A percentile compares a stretch with the other conserved stretches of the same genome.
These are phyloP conservation scores for Zasmidium cellare DNA, from an alignment of 2,329 filamentous ascomycete genomes.

Conservation along the genomic window DNA sequence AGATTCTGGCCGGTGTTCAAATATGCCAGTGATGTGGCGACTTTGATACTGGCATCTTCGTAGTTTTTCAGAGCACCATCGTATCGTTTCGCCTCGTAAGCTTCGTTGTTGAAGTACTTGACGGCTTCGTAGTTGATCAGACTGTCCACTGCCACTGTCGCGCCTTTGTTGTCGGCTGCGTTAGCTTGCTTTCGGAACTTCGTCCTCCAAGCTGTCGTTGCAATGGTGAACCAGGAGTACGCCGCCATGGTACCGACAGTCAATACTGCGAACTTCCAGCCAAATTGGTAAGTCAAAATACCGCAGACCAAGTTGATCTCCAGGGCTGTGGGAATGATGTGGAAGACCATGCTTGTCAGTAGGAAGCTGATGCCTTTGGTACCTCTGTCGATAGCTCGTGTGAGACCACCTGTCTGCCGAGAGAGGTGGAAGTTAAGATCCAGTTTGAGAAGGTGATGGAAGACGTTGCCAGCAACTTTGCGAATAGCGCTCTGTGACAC, in stretches of 20 bases:
- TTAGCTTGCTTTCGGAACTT: conserved; percentile 95
- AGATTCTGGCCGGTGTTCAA: conserved; percentile 95
- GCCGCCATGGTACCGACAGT: conserved; percentile 88
- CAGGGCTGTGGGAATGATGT: conserved; percentile 87
- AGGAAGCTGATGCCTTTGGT: conserved; percentile 98
- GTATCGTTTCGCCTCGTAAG: conserved; percentile 87
- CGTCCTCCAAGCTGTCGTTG: conserved; percentile 94
- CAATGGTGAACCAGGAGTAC: conserved; percentile 95
- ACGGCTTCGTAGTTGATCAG: conserved; percentile 99
- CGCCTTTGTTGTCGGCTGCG: conserved; percentile 91
- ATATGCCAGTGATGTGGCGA: conserved; percentile 87
- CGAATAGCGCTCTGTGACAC: conserved; percentile 97
- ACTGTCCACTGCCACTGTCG: conserved; percentile 92
- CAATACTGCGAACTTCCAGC: conserved; percentile 85
- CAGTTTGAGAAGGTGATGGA: conserved; percentile 81
- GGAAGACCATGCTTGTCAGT: conserved; percentile 97
- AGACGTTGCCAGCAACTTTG: conserved; percentile 86
- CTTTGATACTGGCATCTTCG: conserved; percentile 93
- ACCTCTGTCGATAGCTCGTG: conserved; percentile 89
- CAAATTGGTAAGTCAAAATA: conserved; percentile 95
- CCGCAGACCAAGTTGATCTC: conserved; percentile 96
- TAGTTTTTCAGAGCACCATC: conserved; percentile 83
- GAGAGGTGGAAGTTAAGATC: conserved; percentile 93
- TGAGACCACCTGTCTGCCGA: conserved; percentile 92
- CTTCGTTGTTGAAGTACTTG: conserved; percentile 99